Evolutionary conservation across 1,284 basidiomycete genomes (phyloP).

Genomic region (Puccinia polysora): DNA sequence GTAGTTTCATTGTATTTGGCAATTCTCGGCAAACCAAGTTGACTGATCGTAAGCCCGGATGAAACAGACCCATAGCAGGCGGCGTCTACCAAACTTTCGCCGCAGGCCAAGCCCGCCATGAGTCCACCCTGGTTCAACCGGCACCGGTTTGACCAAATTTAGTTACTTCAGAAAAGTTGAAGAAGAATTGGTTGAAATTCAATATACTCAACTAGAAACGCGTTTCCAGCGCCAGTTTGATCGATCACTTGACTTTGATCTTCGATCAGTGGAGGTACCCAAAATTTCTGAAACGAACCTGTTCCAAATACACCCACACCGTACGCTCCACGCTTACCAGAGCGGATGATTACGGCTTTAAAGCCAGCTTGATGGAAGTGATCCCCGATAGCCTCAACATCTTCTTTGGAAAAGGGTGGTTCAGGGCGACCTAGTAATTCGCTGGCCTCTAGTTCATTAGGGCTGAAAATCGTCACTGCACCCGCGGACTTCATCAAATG

Average conservation of each 20-base stretch:
- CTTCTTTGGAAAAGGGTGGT: not conserved
- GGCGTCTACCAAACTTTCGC: slow-evolving; percentile 17
- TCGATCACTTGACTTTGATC: slow-evolving; percentile 29
- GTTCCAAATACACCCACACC: not conserved
- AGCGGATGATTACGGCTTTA: slow-evolving; percentile 25
- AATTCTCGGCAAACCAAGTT: slow-evolving; percentile 27
- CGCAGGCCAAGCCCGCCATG: slow-evolving; percentile 30
- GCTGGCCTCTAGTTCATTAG: slow-evolving; percentile 35
- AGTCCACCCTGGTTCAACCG: slow-evolving; percentile 17
- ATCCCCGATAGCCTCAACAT: slow-evolving; percentile 15
- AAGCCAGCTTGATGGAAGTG: slow-evolving; percentile 11
- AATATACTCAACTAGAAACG: slow-evolving; percentile 25
- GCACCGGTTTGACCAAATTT: not conserved
- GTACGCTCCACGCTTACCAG: slow-evolving; percentile 18
- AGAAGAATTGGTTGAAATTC: too few relatives aligned
- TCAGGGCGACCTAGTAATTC: slow-evolving; percentile 7
- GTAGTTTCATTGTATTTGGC: not conserved
- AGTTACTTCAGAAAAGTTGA: too few relatives aligned
- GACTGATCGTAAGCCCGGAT: slow-evolving; percentile 34
- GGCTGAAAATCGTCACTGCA: slow-evolving; percentile 14
- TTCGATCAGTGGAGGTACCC: slow-evolving; percentile 27
- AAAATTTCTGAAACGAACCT: not conserved
- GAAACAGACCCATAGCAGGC: slow-evolving; percentile 35
- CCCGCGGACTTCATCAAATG: not conserved
- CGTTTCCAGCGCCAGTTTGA: slow-evolving; percentile 34